A percentile compares a stretch with the other conserved stretches of the same genome.
These are phyloP conservation scores for Lactifluus hygrophoroides DNA, from an alignment of 768 basidiomycete genomes.

Conservation along the genomic window DNA sequence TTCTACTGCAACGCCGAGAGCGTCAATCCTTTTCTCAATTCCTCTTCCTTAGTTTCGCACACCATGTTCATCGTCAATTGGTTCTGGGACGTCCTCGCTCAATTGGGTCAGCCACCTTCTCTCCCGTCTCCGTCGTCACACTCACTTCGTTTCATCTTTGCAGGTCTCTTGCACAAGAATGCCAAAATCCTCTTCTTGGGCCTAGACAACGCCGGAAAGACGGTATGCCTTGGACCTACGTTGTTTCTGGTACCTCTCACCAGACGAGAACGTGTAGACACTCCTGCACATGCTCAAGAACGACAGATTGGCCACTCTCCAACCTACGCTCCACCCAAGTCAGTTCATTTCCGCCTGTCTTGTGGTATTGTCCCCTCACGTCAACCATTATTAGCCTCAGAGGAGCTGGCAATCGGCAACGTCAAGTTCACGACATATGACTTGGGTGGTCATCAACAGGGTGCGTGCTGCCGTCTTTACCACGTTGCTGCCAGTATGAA, in stretches of 20 bases:
- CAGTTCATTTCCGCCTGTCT: constrained; percentile 25
- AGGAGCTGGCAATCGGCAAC: constrained; percentile 97
- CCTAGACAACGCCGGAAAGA: constrained; percentile 98
- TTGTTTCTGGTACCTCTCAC: background rate
- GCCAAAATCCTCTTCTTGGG: constrained; percentile 99
- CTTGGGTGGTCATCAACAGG: constrained; percentile 95
- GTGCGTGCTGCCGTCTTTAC: constrained; percentile 33
- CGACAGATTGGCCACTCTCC: constrained; percentile 92
- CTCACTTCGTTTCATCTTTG: background rate
- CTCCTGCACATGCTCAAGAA: constrained; percentile 99
- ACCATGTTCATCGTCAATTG: constrained; percentile 83
- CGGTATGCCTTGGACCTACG: constrained; percentile 43
- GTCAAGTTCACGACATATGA: constrained; percentile 99
- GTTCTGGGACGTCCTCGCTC: constrained; percentile 94
- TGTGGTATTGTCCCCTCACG: constrained; percentile 7
- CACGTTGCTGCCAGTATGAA: background rate
- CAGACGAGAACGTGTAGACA: constrained; percentile 43
- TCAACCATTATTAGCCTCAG: constrained; percentile 58
- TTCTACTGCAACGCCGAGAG: constrained; percentile 1
- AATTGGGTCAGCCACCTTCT: constrained; percentile 57
- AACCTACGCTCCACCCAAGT: constrained; percentile 99
- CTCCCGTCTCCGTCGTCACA: background rate
- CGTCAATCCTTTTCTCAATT: constrained; percentile 11
- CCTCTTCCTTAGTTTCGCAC: constrained; percentile 27
- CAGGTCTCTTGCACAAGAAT: constrained; percentile 93